Percentiles rank a stretch among this genome's conserved stretches.
phyloP scores from a whole-genome alignment of 306 rosid genomes.

The Pyrus bretschneideri region DNA sequence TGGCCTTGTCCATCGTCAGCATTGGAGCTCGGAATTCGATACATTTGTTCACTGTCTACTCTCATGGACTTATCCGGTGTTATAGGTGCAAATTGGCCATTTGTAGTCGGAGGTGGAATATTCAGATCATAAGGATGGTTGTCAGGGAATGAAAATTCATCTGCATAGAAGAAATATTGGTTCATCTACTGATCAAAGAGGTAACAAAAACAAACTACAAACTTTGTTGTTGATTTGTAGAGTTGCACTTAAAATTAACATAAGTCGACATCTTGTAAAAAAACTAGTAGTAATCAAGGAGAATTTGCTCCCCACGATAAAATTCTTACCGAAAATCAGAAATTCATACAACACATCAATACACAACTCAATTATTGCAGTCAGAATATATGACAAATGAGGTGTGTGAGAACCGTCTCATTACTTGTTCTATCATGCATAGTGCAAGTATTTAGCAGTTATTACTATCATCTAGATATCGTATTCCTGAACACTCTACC shows the following conservation, averaged over 20 bases:
- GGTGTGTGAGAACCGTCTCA: not conserved
- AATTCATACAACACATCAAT: not conserved
- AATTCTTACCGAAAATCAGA: not conserved
- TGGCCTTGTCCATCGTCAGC: conserved; percentile 16
- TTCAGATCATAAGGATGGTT: conserved; percentile 22
- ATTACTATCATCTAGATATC: not conserved
- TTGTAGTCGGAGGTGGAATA: conserved; percentile 23
- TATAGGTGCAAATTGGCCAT: conserved; percentile 32
- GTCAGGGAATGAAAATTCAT: not conserved
- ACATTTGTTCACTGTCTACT: conserved; percentile 27
- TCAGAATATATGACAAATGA: not conserved
- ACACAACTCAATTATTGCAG: not conserved
- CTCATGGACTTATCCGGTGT: conserved; percentile 34
- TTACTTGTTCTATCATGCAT: not conserved
- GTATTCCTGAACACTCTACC: not conserved
- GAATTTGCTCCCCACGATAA: not conserved
- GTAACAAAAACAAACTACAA: conserved; percentile 2
- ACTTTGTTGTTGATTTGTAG: not conserved
- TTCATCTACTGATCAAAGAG: conserved; percentile 11
- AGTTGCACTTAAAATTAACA: not conserved
- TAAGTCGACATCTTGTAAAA: not conserved
- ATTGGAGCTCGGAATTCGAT: conserved; percentile 7
- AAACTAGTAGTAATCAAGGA: not conserved
- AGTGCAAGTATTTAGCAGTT: not conserved
- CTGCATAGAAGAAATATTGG: conserved; percentile 13